Percentiles rank a stretch among this genome's conserved stretches.
Conservation (phyloP, 176 grass and related monocot genomes). For the Oryza officinalis region DNA sequence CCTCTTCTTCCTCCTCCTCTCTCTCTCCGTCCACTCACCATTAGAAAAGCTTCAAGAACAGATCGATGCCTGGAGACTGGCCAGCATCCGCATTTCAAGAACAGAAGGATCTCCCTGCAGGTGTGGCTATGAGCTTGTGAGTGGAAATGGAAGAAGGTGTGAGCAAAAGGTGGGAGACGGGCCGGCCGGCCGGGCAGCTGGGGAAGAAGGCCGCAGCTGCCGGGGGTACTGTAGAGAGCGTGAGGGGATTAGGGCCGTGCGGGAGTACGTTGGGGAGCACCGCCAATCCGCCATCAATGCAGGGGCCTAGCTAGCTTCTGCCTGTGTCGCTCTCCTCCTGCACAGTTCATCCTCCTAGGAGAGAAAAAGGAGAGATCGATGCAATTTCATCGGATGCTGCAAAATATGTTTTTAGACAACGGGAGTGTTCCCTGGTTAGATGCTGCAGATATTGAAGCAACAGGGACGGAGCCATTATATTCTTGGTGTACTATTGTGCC, state of each 20-base stretch:
- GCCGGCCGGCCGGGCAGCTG: background rate
- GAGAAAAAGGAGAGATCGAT: background rate
- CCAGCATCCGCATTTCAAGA: background rate
- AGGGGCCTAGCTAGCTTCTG: slow-evolving; percentile 7
- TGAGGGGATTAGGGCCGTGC: slow-evolving; percentile 5
- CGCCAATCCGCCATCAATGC: slow-evolving; percentile 43
- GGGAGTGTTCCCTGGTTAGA: no score
- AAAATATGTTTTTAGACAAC: background rate
- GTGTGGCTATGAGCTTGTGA: background rate
- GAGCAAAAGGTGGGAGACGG: background rate
- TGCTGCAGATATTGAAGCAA: background rate
- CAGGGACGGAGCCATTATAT: background rate
- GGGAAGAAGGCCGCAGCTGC: background rate
- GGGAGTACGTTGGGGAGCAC: slow-evolving; percentile 41
- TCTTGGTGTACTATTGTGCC: background rate
- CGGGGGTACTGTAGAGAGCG: slow-evolving; percentile 31
- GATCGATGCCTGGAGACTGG: background rate
- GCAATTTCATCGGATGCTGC: background rate
- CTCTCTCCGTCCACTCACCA: background rate
- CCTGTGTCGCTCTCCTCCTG: slow-evolving; percentile 37
- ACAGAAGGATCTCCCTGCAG: background rate
- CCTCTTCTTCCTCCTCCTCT: background rate
- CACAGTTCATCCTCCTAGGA: slow-evolving; percentile 4
- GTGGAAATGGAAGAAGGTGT: background rate
- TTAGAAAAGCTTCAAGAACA: slow-evolving; percentile 5